Conservation (phyloP, 768 basidiomycete genomes). For the Strobilomyces echinocephalus region DNA sequence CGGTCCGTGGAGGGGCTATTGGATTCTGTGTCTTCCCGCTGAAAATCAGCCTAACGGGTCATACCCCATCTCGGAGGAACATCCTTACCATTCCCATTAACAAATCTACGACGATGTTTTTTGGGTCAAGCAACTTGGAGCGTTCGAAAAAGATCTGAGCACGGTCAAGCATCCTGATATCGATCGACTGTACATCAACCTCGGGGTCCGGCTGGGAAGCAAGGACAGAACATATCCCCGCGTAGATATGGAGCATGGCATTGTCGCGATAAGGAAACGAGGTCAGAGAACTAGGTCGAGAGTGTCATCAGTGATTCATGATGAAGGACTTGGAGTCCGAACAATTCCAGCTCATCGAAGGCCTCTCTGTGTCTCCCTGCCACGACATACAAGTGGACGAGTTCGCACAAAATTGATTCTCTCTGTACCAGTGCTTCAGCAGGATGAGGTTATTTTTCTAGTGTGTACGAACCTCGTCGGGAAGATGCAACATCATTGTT, state of each 20-base stretch:
- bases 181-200: slow-evolving; percentile 15
- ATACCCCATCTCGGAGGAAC: neutral
- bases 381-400: slow-evolving; percentile 63
- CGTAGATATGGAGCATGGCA: slow-evolving; percentile 73
- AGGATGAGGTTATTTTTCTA: neutral
- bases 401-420: slow-evolving; percentile 69
- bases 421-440: slow-evolving; percentile 42
- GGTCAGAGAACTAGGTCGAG: slow-evolving; percentile 63
- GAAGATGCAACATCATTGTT: slow-evolving; percentile 64
- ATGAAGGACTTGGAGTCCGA: slow-evolving; percentile 23
- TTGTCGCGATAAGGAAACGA: slow-evolving; percentile 86
- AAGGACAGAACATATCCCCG: slow-evolving; percentile 69
- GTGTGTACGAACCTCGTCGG: slow-evolving; percentile 51
- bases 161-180: slow-evolving; percentile 41
- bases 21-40: slow-evolving; percentile 18
- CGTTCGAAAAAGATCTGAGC: slow-evolving; percentile 63
- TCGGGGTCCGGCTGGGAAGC: slow-evolving; percentile 39
- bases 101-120: slow-evolving; percentile 46
- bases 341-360: slow-evolving; percentile 84
- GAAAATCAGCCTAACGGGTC: neutral
- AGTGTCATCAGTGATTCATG: neutral
- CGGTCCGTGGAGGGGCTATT: slow-evolving; percentile 2
- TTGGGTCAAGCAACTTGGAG: slow-evolving; percentile 54
- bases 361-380: slow-evolving; percentile 60
- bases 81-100: slow-evolving; percentile 51